These are phyloP conservation scores for Prunus mira DNA, from an alignment of 306 rosid species.

Conservation along the genomic window DNA sequence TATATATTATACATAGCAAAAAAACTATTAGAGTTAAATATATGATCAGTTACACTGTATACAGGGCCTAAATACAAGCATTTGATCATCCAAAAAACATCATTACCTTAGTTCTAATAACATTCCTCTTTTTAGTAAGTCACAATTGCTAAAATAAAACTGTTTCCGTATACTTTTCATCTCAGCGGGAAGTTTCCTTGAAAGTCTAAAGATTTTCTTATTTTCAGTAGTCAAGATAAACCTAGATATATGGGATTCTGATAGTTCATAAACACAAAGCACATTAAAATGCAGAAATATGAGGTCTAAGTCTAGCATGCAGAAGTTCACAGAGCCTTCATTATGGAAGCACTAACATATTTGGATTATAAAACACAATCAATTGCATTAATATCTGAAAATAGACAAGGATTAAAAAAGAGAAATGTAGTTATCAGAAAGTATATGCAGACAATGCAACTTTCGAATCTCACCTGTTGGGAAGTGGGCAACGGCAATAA, in stretches of 20 bases:
- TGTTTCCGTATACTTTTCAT: too few species aligned
- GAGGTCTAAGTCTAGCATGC: too few species aligned
- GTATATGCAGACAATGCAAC: not conserved
- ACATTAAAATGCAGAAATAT: not conserved
- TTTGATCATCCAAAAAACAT: not conserved
- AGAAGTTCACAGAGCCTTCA: not conserved
- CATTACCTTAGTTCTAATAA: too few species aligned
- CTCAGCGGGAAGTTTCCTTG: not conserved
- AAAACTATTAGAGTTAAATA: too few species aligned
- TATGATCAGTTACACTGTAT: too few species aligned
- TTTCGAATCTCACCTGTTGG: constrained; percentile 52
- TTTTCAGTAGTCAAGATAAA: not conserved
- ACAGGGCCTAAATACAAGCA: not conserved
- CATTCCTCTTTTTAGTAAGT: too few species aligned
- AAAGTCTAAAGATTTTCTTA: too few species aligned
- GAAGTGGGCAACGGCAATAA: constrained; percentile 50
- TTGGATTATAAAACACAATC: not conserved
- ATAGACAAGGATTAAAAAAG: not conserved
- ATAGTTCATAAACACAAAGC: not conserved
- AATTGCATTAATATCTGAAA: not conserved
- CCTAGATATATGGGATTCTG: too few species aligned
- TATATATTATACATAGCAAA: too few species aligned
- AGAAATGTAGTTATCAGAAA: not conserved
- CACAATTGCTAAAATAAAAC: too few species aligned
- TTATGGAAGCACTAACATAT: not conserved